Conservation (phyloP, 2,329 filamentous ascomycete species). For the Falciphora oryzae region DNA sequence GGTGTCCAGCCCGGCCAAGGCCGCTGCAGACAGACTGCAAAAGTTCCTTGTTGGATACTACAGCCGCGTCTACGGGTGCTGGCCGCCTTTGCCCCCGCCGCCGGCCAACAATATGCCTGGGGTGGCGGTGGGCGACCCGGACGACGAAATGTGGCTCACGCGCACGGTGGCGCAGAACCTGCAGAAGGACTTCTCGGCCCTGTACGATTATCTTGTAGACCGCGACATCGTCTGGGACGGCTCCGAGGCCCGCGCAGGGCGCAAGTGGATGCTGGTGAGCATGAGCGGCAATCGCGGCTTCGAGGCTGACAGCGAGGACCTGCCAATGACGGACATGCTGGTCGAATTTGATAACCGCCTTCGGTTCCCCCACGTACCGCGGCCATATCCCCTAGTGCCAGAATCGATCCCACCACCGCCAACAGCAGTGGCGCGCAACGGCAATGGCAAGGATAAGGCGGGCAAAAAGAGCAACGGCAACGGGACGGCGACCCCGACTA, state of each 20-base stretch:
- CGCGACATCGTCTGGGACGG: constrained; percentile 61
- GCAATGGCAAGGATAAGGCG: constrained; percentile 22
- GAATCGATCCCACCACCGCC: constrained; percentile 32
- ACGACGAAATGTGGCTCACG: constrained; percentile 54
- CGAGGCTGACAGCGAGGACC: constrained; percentile 42
- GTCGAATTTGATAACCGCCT: constrained; percentile 59
- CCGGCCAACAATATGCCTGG: constrained; percentile 11
- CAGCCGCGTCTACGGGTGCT: constrained; percentile 47
- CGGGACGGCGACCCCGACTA: background rate
- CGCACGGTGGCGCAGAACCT: constrained; percentile 49
- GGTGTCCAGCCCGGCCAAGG: constrained; percentile 35
- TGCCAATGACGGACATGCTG: constrained; percentile 63
- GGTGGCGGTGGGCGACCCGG: constrained; percentile 20
- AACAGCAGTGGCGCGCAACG: background rate
- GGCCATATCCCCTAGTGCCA: constrained; percentile 61
- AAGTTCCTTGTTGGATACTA: constrained; percentile 57
- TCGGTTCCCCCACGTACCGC: constrained; percentile 59
- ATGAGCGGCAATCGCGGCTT: constrained; percentile 39
- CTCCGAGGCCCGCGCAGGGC: constrained; percentile 52
- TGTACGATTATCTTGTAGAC: constrained; percentile 68
- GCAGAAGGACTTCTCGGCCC: constrained; percentile 60
- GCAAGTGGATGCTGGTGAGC: constrained; percentile 60
- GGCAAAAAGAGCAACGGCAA: constrained; percentile 23
- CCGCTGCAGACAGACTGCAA: constrained; percentile 53
- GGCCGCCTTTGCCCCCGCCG: constrained; percentile 45